Base-by-base conservation (phyloP, 1,284 basidiomycete species). In the Puccinia coronata region DNA sequence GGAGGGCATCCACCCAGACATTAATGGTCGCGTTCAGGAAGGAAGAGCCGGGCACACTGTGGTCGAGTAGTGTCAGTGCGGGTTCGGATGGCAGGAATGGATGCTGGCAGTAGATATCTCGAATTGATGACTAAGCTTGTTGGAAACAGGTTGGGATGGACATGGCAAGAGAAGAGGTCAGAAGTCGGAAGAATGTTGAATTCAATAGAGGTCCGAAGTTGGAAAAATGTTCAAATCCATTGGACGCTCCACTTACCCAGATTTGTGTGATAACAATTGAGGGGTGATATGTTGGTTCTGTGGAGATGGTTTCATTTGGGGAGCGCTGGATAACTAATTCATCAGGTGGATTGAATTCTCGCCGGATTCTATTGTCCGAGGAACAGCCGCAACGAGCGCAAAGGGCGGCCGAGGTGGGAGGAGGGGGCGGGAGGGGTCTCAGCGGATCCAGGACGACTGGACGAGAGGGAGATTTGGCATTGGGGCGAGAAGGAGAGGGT, bases 101-200 rank as follows among this genome's bases (percentile, higher is more conserved):
- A 67, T 78, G 76, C 16, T 78, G 63, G 23, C 76, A 78, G 47
- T 78, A 78, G 28, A 78, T 36, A 69, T 78, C 63, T 55, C 63
- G 61, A 69, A 78, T 78, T 28, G 76, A 67, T 39, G 76, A 67
- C 76, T 78, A 43, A 59, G 53, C 73, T 57, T 43, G 57, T 57
- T 47, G 41, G n/a, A 25, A 75, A 28, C n/a, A 59, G n/a, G 47
- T 31, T 36, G 25, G 31, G 1, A 36, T 4, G n/a, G 18, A 25
- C 41, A 71, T 41, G 53, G 28, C 25, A 34, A 51, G 47, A 31
- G 1, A n/a, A n/a, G n/a, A 34, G 25, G 31, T 63, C 61, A 63
- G 34, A 63, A 39, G 20, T 6, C 14, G 34, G 3, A 23, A 11
- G 6, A 16, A 63, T 4, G 51, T 23, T 39, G 36, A n/a, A 8